A percentile compares a stretch with the other conserved stretches of the same genome.
Conservation (phyloP, 2,329 filamentous ascomycete genomes). For the Alternaria incomplexa region DNA sequence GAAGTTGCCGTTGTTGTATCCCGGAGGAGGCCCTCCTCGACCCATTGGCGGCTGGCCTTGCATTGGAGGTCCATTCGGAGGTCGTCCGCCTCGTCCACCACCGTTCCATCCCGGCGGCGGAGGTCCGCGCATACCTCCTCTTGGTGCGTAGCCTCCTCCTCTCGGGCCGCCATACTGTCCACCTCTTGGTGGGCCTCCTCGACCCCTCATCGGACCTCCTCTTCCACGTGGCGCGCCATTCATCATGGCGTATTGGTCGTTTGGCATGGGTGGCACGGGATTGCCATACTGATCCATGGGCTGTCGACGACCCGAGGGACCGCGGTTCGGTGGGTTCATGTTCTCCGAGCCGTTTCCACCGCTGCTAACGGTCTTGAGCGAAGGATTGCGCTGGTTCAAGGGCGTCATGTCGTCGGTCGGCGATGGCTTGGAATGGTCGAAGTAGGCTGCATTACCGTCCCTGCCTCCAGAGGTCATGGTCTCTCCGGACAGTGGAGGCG, state of each 20-base stretch:
- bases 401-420: constrained; percentile 72
- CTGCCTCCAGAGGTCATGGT: constrained; percentile 64
- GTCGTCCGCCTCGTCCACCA: constrained; percentile 42
- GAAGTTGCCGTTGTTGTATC: constrained; percentile 48
- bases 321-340: constrained; percentile 45
- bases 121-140: constrained; percentile 49
- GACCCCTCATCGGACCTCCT: constrained; percentile 45
- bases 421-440: constrained; percentile 66
- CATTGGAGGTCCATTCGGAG: constrained; percentile 40
- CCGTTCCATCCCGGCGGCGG: constrained; percentile 51
- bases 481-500: constrained; percentile 58
- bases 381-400: constrained; percentile 69
- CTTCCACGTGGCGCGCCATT: constrained; percentile 50
- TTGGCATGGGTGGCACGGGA: constrained; percentile 53
- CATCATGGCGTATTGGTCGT: constrained; percentile 52
- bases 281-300: constrained; percentile 71
- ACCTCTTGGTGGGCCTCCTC: constrained; percentile 49
- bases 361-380: constrained; percentile 62
- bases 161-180: constrained; percentile 42
- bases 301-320: constrained; percentile 47
- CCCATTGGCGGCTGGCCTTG: constrained; percentile 47
- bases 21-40: constrained; percentile 51
- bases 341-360: constrained; percentile 50
- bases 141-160: constrained; percentile 45
- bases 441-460: constrained; percentile 68